Conservation (phyloP, 441 rosid genomes). For the Euphorbia schlechtendalii region DNA sequence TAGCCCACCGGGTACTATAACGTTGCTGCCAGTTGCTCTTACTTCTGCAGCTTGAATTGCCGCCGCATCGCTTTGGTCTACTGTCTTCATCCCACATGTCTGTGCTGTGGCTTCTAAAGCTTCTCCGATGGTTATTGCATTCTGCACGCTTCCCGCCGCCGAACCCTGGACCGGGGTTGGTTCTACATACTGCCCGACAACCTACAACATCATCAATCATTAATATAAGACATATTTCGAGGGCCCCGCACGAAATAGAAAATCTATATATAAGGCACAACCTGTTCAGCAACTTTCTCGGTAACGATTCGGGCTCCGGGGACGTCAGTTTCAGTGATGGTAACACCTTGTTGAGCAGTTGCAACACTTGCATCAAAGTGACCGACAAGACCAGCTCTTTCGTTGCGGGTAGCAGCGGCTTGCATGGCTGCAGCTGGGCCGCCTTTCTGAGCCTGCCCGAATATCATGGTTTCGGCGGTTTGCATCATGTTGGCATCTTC, state of each 20-base stretch:
- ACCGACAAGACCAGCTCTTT: slow-evolving; percentile 46
- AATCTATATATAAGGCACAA: no score
- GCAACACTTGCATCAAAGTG: slow-evolving; percentile 30
- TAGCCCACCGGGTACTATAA: slow-evolving; percentile 44
- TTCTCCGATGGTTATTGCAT: slow-evolving; percentile 55
- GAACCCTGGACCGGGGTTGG: slow-evolving; percentile 30
- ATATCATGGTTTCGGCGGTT: slow-evolving; percentile 42
- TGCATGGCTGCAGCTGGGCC: slow-evolving; percentile 66
- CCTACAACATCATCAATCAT: slow-evolving; percentile 28
- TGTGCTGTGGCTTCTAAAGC: slow-evolving; percentile 55
- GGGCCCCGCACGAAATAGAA: no score
- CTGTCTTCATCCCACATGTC: slow-evolving; percentile 42
- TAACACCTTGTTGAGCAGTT: slow-evolving; percentile 37
- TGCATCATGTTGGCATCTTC: slow-evolving; percentile 77
- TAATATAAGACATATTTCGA: no score
- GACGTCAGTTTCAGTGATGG: slow-evolving; percentile 44
- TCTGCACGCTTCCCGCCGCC: slow-evolving; percentile 19
- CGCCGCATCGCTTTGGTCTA: slow-evolving; percentile 62
- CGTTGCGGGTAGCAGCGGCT: slow-evolving; percentile 51
- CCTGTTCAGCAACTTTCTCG: slow-evolving; percentile 63
- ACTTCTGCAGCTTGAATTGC: slow-evolving; percentile 73
- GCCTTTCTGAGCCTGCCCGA: slow-evolving; percentile 56
- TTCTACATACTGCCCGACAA: slow-evolving; percentile 47
- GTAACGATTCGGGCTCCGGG: slow-evolving; percentile 55
- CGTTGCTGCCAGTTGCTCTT: slow-evolving; percentile 53